Evolutionary conservation across 495 filamentous ascomycete genomes (phyloP).

Genomic region (Aspergillus nidulans): DNA sequence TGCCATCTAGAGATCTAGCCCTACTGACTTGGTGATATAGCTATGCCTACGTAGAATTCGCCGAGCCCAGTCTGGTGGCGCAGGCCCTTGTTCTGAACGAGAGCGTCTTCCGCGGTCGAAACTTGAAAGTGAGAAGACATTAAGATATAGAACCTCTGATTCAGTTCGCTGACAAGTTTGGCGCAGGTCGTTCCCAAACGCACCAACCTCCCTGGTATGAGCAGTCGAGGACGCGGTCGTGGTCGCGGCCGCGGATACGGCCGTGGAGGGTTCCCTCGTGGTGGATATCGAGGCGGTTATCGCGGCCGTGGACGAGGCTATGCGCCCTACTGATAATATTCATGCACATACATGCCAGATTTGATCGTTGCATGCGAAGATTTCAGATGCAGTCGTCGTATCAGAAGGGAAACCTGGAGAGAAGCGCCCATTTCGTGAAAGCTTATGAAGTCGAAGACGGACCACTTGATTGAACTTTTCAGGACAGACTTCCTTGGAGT

Average conservation of each 20-base stretch:
- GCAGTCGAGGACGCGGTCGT: slow-evolving; percentile 65
- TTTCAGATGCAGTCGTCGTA: neutral
- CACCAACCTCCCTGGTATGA: slow-evolving; percentile 95
- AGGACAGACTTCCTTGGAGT: slow-evolving; percentile 30
- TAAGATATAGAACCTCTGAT: neutral
- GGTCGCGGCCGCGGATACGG: slow-evolving; percentile 61
- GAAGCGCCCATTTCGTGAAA: slow-evolving; percentile 1
- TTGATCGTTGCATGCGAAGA: neutral
- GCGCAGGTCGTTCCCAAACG: slow-evolving; percentile 87
- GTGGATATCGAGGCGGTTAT: slow-evolving; percentile 78
- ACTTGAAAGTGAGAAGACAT: slow-evolving; percentile 69
- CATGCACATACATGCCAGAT: neutral
- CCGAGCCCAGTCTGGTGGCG: slow-evolving; percentile 87
- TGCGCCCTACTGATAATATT: slow-evolving; percentile 63
- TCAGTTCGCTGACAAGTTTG: neutral
- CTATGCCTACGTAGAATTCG: slow-evolving; percentile 98
- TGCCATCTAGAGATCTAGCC: slow-evolving; percentile 1
- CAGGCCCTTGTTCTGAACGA: slow-evolving; percentile 95
- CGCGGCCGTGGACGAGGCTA: slow-evolving; percentile 72
- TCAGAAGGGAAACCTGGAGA: slow-evolving; percentile 1
- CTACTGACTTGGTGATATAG: slow-evolving; percentile 56
- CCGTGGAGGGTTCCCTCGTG: slow-evolving; percentile 62
- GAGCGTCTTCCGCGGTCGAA: slow-evolving; percentile 90
- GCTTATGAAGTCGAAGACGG: slow-evolving; percentile 3
- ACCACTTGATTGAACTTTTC: slow-evolving; percentile 6